These are phyloP conservation scores for Umbelopsis sp. DNA, from an alignment of 192 early-diverging fungal species.

Conservation along the genomic window DNA sequence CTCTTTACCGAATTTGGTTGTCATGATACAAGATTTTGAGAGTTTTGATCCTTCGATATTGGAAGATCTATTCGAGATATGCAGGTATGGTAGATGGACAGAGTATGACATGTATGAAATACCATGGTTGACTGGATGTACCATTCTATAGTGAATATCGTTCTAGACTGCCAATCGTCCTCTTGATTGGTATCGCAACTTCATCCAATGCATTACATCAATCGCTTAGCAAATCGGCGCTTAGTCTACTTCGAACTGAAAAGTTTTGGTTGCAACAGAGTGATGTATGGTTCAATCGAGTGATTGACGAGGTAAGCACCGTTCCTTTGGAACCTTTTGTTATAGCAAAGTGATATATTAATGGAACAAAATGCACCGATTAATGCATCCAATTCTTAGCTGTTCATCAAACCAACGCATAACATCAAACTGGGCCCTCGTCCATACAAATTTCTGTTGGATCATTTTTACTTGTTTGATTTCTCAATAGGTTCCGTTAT, in stretches of 20 bases:
- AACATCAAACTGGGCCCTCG: constrained; percentile 66
- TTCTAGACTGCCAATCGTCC: constrained; percentile 70
- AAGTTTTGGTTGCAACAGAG: constrained; percentile 81
- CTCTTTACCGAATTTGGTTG: constrained; percentile 51
- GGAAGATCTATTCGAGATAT: constrained; percentile 74
- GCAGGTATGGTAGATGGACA: constrained; percentile 45
- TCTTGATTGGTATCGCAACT: constrained; percentile 87
- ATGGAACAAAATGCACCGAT: neutral
- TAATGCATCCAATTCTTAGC: constrained; percentile 24
- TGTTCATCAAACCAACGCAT: constrained; percentile 56
- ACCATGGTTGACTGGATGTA: neutral
- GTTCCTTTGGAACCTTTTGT: constrained; percentile 22
- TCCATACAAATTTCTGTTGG: constrained; percentile 75
- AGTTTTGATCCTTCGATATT: constrained; percentile 72
- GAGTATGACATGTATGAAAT: neutral
- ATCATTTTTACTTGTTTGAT: constrained; percentile 79
- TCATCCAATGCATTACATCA: constrained; percentile 83
- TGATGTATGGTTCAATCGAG: constrained; percentile 65
- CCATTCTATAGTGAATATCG: constrained; percentile 60
- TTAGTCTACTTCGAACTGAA: constrained; percentile 74
- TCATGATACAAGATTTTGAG: constrained; percentile 89
- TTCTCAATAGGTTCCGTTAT: constrained; percentile 80
- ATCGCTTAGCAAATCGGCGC: constrained; percentile 69
- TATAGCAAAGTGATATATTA: constrained; percentile 13
- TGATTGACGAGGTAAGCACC: constrained; percentile 59